Conservation (phyloP, 2,329 filamentous ascomycete genomes). For the Fusarium graminum region DNA sequence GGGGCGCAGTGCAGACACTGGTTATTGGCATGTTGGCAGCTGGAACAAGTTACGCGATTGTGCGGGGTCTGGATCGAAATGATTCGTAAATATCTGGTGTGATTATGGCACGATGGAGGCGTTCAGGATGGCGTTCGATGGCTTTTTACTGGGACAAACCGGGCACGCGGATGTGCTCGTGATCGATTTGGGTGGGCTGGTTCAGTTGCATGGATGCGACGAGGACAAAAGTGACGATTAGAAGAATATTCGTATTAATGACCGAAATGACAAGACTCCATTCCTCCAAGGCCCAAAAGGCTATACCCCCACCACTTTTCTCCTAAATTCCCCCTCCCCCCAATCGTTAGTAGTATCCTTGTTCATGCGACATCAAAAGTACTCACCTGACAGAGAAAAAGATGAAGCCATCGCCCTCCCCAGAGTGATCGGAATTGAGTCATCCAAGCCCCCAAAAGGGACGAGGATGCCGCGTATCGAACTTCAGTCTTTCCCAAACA, state of each 20-base stretch:
- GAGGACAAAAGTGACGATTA: slow-evolving; percentile 20
- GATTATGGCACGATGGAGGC: slow-evolving; percentile 8
- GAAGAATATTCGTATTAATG: slow-evolving; percentile 34
- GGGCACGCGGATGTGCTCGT: slow-evolving; percentile 16
- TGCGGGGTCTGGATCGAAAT: slow-evolving; percentile 64
- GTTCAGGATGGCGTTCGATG: slow-evolving; percentile 34
- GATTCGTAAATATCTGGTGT: slow-evolving; percentile 28
- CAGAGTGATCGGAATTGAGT: slow-evolving; percentile 97
- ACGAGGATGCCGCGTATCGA: slow-evolving; percentile 86
- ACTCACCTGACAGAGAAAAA: slow-evolving; percentile 52
- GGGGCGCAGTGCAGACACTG: slow-evolving; percentile 74
- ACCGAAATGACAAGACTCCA: slow-evolving; percentile 41
- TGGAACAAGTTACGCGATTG: slow-evolving; percentile 73
- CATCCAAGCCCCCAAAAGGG: slow-evolving; percentile 56
- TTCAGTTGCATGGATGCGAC: slow-evolving; percentile 1
- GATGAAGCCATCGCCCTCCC: slow-evolving; percentile 75
- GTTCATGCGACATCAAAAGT: neutral
- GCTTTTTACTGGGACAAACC: slow-evolving; percentile 7
- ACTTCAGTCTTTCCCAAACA: slow-evolving; percentile 79
- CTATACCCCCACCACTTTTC: neutral
- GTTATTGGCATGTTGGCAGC: slow-evolving; percentile 75
- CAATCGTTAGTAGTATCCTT: slow-evolving; percentile 50
- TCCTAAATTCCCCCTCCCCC: neutral
- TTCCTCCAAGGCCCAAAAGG: slow-evolving; percentile 19
- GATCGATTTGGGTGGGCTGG: slow-evolving; percentile 6